phyloP scores from a whole-genome alignment of 2,329 filamentous ascomycete species.

The Blastomyces parvus region DNA sequence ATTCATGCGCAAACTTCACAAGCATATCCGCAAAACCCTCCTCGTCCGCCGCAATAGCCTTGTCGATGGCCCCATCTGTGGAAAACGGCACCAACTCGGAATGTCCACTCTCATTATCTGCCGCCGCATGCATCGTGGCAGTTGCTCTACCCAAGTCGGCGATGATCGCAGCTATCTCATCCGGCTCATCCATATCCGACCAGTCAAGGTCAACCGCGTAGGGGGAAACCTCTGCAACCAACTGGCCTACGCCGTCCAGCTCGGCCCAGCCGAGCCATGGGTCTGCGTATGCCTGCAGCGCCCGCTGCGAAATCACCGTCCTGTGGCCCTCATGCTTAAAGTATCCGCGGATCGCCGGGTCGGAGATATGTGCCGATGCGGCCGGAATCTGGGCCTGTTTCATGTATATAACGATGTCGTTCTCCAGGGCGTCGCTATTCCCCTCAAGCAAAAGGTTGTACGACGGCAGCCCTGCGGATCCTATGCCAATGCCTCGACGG shows the following conservation, averaged over 20 bases:
- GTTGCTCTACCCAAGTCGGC: conserved; percentile 16
- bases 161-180: conserved; percentile 14
- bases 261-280: conserved; percentile 19
- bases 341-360: conserved; percentile 12
- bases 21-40: conserved; percentile 10
- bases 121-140: conserved; percentile 17
- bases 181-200: conserved; percentile 16
- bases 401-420: conserved; percentile 18
- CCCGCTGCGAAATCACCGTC: conserved; percentile 18
- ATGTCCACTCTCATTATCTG: conserved; percentile 15
- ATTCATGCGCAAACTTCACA: conserved; percentile 16
- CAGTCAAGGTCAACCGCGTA: conserved; percentile 19
- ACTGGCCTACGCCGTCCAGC: conserved; percentile 17
- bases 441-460: conserved; percentile 17
- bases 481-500: conserved; percentile 17
- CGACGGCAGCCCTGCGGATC: conserved; percentile 16
- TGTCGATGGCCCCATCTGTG: conserved; percentile 14
- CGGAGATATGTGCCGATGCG: conserved; percentile 12
- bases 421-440: conserved; percentile 16
- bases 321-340: conserved; percentile 17
- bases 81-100: conserved; percentile 17
- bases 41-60: conserved; percentile 11
- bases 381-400: conserved; percentile 15
- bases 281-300: conserved; percentile 16
- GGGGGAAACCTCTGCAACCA: conserved; percentile 18